Evolutionary conservation across 495 filamentous ascomycete genomes (phyloP).

Genomic region (Hapsidospora chrysogenum): DNA sequence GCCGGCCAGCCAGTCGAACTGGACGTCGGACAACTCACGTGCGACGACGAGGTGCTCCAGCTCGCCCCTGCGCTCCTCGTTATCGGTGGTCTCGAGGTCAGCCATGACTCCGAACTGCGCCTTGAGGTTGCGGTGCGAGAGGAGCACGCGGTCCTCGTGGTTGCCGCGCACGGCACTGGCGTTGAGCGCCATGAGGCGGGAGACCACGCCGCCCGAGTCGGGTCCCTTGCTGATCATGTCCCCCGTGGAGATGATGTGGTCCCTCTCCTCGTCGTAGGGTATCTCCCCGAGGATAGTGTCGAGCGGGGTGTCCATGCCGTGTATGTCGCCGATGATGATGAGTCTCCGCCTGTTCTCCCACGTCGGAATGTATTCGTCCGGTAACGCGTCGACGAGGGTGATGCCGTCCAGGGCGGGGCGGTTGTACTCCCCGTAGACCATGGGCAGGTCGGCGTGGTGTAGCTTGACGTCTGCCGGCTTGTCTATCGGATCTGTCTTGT

Average conservation of each 20-base stretch:
- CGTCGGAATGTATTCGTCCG: constrained; percentile 16
- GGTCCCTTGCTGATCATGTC: constrained; percentile 85
- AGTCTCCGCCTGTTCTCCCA: constrained; percentile 20
- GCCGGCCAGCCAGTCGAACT: constrained; percentile 49
- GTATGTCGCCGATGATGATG: constrained; percentile 76
- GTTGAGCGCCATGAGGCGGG: constrained; percentile 46
- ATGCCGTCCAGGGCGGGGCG: constrained; percentile 16
- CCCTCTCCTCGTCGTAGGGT: constrained; percentile 38
- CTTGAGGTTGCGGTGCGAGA: constrained; percentile 1
- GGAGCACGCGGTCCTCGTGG: constrained; percentile 72
- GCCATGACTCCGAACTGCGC: constrained; percentile 1
- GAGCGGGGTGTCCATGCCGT: constrained; percentile 62
- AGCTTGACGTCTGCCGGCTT: constrained; percentile 1
- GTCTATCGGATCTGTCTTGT: not conserved
- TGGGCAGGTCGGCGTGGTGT: constrained; percentile 4
- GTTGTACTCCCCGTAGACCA: constrained; percentile 10
- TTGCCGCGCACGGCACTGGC: constrained; percentile 82
- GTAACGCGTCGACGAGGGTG: constrained; percentile 16
- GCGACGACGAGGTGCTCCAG: constrained; percentile 15
- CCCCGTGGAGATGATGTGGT: constrained; percentile 71
- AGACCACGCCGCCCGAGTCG: constrained; percentile 61
- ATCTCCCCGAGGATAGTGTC: constrained; percentile 48
- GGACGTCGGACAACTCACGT: constrained; percentile 21
- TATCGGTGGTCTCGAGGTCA: constrained; percentile 1
- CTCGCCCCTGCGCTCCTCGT: constrained; percentile 17